These are phyloP conservation scores for Coelastrella sp. DNA, from an alignment of 139 green algal genomes.

Conservation along the genomic window DNA sequence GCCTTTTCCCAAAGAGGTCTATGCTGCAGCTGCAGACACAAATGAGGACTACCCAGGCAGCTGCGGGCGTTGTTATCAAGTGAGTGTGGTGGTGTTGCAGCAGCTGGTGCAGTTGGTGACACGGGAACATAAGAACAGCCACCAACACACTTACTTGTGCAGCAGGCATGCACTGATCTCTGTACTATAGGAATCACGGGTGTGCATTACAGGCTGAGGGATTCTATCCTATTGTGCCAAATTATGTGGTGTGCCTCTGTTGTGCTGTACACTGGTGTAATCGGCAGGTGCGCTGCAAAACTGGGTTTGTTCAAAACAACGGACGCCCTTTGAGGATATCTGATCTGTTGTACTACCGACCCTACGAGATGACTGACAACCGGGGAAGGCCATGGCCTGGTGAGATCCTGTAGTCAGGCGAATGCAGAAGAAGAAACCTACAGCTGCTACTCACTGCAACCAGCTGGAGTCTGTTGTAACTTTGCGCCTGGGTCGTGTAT, in stretches of 20 bases:
- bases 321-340: background rate
- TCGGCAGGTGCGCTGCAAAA: conserved; percentile 30
- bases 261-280: background rate
- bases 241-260: background rate
- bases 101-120: background rate
- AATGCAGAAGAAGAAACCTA: background rate
- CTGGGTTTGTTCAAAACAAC: conserved; percentile 2
- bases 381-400: background rate
- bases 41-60: conserved; percentile 41
- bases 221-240: background rate
- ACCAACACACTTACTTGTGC: background rate
- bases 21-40: conserved; percentile 24
- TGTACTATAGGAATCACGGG: no score
- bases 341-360: conserved; percentile 6
- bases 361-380: background rate
- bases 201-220: background rate
- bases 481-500: no score
- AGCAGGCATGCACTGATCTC: no score
- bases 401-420: background rate
- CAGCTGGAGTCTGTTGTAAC: no score
- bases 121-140: background rate
- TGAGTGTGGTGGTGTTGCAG: background rate
- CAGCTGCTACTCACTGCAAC: background rate
- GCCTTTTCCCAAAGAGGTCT: conserved; percentile 8
- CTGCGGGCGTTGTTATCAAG: conserved; percentile 46